phyloP scores from a whole-genome alignment of 208 protist genomes.

The Leishmania turanica region DNA sequence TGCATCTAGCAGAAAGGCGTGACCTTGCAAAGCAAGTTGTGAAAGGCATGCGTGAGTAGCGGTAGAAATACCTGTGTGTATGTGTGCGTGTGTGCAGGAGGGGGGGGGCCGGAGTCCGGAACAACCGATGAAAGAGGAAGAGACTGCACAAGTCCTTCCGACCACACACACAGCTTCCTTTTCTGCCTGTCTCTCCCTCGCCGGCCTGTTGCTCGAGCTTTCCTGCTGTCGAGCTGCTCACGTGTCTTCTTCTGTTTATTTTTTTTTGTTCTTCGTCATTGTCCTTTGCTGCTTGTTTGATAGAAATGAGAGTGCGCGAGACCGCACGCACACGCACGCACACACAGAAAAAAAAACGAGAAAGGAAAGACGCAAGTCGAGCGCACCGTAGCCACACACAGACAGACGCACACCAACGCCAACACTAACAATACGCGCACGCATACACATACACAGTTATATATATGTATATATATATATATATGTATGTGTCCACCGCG shows the following conservation, averaged over 20 bases:
- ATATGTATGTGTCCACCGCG: not conserved
- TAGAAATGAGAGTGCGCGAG: constrained; percentile 12
- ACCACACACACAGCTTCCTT: not conserved
- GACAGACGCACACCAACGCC: not conserved
- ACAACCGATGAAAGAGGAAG: not conserved
- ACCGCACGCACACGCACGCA: not conserved
- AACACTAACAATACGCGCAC: not conserved
- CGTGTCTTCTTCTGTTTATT: no score
- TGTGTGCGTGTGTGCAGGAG: not conserved
- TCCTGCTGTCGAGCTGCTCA: not conserved
- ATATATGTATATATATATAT: not conserved
- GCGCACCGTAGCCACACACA: not conserved
- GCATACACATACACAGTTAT: not conserved
- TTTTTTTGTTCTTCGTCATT: not conserved
- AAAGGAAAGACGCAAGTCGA: constrained; percentile 6
- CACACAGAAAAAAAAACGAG: constrained; percentile 11
- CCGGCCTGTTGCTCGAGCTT: not conserved
- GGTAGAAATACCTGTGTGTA: not conserved
- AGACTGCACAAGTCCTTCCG: not conserved
- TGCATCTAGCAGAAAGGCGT: not conserved
- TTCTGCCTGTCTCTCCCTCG: not conserved
- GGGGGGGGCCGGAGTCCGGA: not conserved
- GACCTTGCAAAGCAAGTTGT: not conserved
- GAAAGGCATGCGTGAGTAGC: not conserved
- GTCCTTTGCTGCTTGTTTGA: not conserved